A percentile compares a stretch with the other conserved stretches of the same genome.
phyloP scores from a whole-genome alignment of 441 rosid species.

The Croton laevigatus region DNA sequence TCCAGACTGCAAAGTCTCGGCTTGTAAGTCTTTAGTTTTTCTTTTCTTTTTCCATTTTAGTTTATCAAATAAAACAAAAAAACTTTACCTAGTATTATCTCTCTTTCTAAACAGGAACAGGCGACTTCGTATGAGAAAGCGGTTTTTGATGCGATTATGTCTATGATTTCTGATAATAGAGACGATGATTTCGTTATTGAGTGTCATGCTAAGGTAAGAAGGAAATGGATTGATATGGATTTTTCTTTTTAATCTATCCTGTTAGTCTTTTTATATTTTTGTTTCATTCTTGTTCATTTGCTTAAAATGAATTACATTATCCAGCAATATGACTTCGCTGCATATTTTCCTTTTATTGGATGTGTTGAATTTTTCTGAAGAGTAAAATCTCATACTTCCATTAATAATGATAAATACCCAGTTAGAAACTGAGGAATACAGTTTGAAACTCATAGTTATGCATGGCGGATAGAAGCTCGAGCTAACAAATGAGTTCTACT shows the following conservation, averaged over 20 bases:
- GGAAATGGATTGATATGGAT: background rate
- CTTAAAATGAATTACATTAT: background rate
- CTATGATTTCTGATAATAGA: constrained; percentile 51
- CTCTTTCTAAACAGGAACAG: constrained; percentile 43
- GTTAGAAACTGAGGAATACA: no score
- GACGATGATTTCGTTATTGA: constrained; percentile 67
- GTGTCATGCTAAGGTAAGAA: constrained; percentile 50
- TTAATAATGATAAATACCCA: no score
- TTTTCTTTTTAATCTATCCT: background rate
- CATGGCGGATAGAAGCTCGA: no score
- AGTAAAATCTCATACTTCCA: no score
- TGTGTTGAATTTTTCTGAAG: background rate
- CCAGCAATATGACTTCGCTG: background rate
- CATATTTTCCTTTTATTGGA: background rate
- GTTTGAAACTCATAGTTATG: no score
- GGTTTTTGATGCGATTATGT: constrained; percentile 50
- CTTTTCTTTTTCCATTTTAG: background rate
- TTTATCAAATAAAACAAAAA: background rate
- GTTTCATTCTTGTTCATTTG: background rate
- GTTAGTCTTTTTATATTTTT: background rate
- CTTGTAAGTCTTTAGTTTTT: constrained; percentile 38
- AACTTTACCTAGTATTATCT: background rate
- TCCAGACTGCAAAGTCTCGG: constrained; percentile 57
- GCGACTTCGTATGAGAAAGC: constrained; percentile 77
- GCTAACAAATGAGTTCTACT: no score